Evolutionary conservation across 208 protist genomes (phyloP), one percentile per base, ranked within the genome.

Genomic region (Balamuthia mandrillaris): DNA sequence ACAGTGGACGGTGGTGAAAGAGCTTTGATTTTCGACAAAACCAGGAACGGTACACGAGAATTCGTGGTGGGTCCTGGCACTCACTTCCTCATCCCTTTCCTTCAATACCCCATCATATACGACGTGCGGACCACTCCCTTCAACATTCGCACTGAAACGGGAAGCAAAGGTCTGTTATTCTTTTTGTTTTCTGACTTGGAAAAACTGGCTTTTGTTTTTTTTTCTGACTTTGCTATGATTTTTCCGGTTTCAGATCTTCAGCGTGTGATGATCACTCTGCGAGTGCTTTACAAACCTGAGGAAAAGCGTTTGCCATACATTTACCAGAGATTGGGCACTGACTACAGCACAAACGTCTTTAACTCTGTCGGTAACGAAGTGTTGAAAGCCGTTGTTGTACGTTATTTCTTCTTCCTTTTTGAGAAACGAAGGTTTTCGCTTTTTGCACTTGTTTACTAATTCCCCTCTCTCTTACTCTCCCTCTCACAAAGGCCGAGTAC

Each of bases 211-310:
- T n/a, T n/a, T n/a, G n/a, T n/a, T n/a, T n/a, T n/a, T n/a, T n/a
- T n/a, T n/a, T n/a, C n/a, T n/a, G n/a, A n/a, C n/a, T n/a, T n/a
- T n/a, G n/a, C n/a, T n/a, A n/a, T n/a, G n/a, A n/a, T n/a, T n/a
- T n/a, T n/a, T n/a, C n/a, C n/a, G n/a, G n/a, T n/a, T n/a, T n/a
- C n/a, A n/a, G 96, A 98, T 90, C 85, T 98, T 66, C 97, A 98
- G 90, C 98, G 96, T 35, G 96, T 98, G 6, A 97, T 98, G 91
- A 94, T 98, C 88, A 95, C 95, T 3, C 95, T 98, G 14, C 96
- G 97, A 90, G 96, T 98, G 35, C 93, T 98, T 24, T 98, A 96
- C 89, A 92, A 96, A 54, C 96, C 97, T 16, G 95, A 94, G 84
- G 85, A 93, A 5, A 90, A 94, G 42, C 88, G 95, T 63, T 92